Conservation (phyloP, 2,329 filamentous ascomycete species). For the Stagonosporopsis vannaccii region DNA sequence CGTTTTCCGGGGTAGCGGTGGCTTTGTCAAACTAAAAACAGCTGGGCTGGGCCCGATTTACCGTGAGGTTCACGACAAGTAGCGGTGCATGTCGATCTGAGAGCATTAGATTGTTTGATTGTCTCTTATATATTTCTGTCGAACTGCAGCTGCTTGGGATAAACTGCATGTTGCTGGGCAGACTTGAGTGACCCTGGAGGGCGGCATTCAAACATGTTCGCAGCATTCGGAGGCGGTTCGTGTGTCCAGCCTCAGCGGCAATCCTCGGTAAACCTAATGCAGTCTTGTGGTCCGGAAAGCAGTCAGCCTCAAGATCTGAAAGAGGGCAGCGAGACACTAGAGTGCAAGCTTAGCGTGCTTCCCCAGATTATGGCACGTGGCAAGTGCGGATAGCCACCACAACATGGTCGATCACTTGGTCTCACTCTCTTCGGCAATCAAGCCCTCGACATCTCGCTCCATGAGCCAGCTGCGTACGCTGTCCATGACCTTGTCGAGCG, state of each 20-base stretch:
- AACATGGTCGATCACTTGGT: constrained; percentile 26
- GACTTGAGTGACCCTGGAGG: background rate
- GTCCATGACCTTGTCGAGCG: constrained; percentile 76
- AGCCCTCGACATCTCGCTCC: constrained; percentile 73
- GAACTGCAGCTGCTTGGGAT: background rate
- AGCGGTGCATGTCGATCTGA: background rate
- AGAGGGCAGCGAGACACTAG: background rate
- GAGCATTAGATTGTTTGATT: background rate
- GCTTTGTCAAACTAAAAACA: background rate
- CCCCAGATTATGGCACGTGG: background rate
- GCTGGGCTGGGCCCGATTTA: background rate
- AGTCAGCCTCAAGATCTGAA: background rate
- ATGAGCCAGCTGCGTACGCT: constrained; percentile 79
- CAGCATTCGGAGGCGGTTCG: background rate
- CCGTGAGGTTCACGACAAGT: background rate
- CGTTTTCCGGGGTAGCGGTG: background rate
- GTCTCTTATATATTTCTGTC: background rate
- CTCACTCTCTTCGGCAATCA: constrained; percentile 59
- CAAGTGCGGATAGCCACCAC: background rate
- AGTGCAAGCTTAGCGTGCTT: background rate
- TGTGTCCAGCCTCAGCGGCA: constrained; percentile 1
- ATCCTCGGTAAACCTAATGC: constrained; percentile 4
- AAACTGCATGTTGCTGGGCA: background rate
- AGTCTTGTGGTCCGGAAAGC: background rate
- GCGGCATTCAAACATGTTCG: background rate